Evolutionary conservation across 768 basidiomycete species (phyloP), one percentile per base, ranked within the genome.

Genomic region (Termitomyces sp.): DNA sequence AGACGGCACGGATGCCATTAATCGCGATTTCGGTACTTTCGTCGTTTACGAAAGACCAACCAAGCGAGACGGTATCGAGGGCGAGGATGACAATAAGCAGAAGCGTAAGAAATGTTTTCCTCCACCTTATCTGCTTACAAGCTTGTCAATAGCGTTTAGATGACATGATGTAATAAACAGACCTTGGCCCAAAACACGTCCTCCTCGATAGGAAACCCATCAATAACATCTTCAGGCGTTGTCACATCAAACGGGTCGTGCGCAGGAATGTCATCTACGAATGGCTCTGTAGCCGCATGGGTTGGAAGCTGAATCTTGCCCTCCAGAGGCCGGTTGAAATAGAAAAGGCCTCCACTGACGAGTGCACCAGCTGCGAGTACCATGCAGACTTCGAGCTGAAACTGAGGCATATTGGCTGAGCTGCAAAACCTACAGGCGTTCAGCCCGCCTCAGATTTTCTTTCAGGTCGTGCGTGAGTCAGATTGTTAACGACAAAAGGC

Each of bases 181-280:
- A 82, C 86, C 70, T 74, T 72, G n/a, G 65, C 62, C 86, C 85
- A 87, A 69, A 91, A 91, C 3, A 57, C 71, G 4, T 74, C 76
- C 52, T 81, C 86, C 24, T 88, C 71, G 40, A 90, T 74, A 8
- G 89, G 86, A 53, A 80, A 80, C 4, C 89, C 89, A 60, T 90
- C 86, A 13, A 85, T 58, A 36, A 82, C 62, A 63, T 93, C 91
- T 67, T 88, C 86, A 9, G 85, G 82, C n/a, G 68, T 83, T 20
- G 84, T 81, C n/a, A 93, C 85, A 67, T 85, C 82, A 66, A 89
- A 90, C 12, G 87, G 84, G 64, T 90, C 88, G 13, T 68, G 69
- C 33, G 68, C 66, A 58, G 42, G 64, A 18, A 65, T 65, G 16
- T 70, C 69, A 32, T 48, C 46, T 30, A 16, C 33, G 7, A 44